Conservation (phyloP, 768 basidiomycete species). For the Podaxis sp. region DNA sequence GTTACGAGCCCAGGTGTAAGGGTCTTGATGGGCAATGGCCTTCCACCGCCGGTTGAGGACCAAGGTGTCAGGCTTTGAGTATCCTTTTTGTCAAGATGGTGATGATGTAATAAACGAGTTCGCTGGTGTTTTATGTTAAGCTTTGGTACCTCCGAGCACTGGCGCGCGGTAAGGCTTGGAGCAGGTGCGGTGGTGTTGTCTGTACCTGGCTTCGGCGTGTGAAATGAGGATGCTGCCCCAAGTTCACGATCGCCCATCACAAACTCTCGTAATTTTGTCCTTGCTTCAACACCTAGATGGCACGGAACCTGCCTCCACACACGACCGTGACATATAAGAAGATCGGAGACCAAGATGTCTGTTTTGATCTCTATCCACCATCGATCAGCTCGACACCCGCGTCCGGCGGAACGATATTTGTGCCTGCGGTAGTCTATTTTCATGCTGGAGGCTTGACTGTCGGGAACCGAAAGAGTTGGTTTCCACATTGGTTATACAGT, state of each 20-base stretch:
- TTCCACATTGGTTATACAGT: constrained; percentile 66
- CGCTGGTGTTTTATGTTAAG: too few relatives aligned
- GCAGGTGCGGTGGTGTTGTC: too few relatives aligned
- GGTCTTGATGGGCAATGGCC: constrained; percentile 38
- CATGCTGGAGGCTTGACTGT: constrained; percentile 60
- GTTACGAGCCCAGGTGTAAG: constrained; percentile 35
- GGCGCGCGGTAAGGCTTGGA: too few relatives aligned
- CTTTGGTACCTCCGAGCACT: too few relatives aligned
- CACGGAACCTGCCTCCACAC: constrained; percentile 1
- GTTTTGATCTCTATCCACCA: constrained; percentile 25
- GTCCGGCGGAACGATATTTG: neutral
- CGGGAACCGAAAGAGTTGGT: constrained; percentile 59
- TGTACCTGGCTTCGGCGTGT: too few relatives aligned
- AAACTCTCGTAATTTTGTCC: too few relatives aligned
- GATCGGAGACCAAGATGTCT: constrained; percentile 8
- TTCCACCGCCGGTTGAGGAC: constrained; percentile 34
- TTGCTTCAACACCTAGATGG: neutral
- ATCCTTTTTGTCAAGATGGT: neutral
- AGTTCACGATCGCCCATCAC: too few relatives aligned
- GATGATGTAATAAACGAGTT: too few relatives aligned
- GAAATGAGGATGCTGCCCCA: too few relatives aligned
- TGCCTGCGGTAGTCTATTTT: constrained; percentile 41
- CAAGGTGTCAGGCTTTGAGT: constrained; percentile 24
- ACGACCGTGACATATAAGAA: constrained; percentile 22
- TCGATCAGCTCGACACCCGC: neutral